Evolutionary conservation across 2,329 filamentous ascomycete species (phyloP).

Genomic region (Niveomyces coronatus): DNA sequence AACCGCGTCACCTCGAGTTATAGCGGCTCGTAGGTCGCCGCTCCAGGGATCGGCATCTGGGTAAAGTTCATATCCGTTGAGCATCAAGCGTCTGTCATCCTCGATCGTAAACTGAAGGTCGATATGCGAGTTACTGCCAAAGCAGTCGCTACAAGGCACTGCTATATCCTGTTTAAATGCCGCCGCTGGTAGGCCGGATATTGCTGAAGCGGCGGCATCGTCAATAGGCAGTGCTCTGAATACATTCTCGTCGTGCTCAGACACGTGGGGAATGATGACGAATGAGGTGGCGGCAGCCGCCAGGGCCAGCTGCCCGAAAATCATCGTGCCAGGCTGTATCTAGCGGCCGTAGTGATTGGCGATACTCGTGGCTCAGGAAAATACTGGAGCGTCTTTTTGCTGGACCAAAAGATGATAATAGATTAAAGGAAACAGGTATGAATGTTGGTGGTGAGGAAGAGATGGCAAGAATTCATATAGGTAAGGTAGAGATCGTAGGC

Average conservation of each 20-base stretch:
- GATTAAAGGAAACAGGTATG: no score
- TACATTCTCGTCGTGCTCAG: conserved; percentile 30
- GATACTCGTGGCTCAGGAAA: no score
- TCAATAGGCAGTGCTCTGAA: conserved; percentile 30
- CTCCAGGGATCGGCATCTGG: conserved; percentile 38
- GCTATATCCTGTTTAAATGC: conserved; percentile 30
- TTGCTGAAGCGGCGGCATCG: conserved; percentile 13
- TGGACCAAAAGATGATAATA: no score
- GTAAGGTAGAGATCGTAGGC: no score
- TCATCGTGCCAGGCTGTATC: conserved; percentile 16
- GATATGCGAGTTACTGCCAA: conserved; percentile 34
- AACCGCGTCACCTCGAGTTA: conserved; percentile 30
- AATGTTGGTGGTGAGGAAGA: no score
- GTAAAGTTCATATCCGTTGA: conserved; percentile 54
- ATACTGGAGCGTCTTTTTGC: no score
- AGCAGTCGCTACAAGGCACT: conserved; percentile 45
- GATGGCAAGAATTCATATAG: no score
- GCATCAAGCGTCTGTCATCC: conserved; percentile 35
- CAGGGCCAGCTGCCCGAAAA: conserved; percentile 22
- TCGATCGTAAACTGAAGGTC: conserved; percentile 46
- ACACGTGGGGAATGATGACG: conserved; percentile 42
- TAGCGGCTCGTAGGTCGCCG: conserved; percentile 33
- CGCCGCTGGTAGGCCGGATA: conserved; percentile 26
- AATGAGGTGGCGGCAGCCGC: conserved; percentile 33
- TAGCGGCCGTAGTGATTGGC: no score